Conservation (phyloP, 495 filamentous ascomycete genomes). For the Lasiosphaeris hirsuta region DNA sequence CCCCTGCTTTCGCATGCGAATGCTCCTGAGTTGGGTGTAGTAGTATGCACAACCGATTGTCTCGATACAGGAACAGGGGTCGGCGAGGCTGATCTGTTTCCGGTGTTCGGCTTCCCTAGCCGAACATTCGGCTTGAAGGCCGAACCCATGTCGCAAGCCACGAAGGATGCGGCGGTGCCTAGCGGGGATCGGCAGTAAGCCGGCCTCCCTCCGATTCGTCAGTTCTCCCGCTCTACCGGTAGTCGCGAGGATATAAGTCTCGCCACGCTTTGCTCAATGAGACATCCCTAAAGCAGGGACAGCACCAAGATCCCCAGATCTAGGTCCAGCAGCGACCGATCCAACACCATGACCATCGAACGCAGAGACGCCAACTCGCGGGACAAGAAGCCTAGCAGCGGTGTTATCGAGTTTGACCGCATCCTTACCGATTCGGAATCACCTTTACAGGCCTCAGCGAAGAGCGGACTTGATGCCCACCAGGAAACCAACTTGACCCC, state of each 20-base stretch:
- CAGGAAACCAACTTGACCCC: conserved; percentile 1
- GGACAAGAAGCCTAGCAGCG: not conserved
- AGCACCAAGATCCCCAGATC: not conserved
- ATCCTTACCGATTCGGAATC: not conserved
- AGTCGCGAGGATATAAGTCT: conserved; percentile 2
- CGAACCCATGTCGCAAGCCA: not conserved
- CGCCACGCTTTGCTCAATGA: not conserved
- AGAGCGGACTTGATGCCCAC: conserved; percentile 4
- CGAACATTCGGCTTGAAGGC: not conserved
- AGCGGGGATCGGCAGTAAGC: not conserved
- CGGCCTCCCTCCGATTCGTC: not conserved
- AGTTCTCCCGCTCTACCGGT: not conserved
- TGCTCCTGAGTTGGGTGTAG: too few relatives aligned
- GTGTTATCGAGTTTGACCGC: not conserved
- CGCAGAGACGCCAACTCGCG: not conserved
- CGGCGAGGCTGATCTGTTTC: too few relatives aligned
- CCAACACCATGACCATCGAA: not conserved
- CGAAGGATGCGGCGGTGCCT: not conserved
- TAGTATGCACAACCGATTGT: too few relatives aligned
- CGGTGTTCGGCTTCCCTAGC: not conserved
- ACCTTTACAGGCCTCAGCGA: not conserved
- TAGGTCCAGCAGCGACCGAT: not conserved
- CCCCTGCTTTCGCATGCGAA: too few relatives aligned
- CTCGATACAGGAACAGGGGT: too few relatives aligned
- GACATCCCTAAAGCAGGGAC: too few relatives aligned